Percentiles rank a stretch among this genome's conserved stretches.
phyloP scores from a whole-genome alignment of 306 rosid genomes.

The Dalbergia cochinchinensis region DNA sequence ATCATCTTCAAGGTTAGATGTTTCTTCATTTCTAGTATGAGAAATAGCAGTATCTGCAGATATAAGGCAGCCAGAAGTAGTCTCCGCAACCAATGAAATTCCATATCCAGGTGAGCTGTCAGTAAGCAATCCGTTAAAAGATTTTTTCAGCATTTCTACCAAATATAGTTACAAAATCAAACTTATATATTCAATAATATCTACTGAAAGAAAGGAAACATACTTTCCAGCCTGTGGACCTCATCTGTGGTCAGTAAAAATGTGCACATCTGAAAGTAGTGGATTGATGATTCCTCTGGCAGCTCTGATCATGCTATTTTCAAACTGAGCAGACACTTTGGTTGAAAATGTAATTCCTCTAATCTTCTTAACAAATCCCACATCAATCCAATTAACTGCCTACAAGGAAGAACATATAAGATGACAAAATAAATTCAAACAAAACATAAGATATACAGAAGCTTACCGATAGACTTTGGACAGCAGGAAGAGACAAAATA shows the following conservation, averaged over 20 bases:
- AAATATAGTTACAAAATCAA: slow-evolving; percentile 17
- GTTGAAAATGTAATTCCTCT: slow-evolving; percentile 83
- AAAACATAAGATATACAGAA: neutral
- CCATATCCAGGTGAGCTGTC: slow-evolving; percentile 95
- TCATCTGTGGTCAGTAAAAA: slow-evolving; percentile 78
- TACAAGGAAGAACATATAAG: slow-evolving; percentile 46
- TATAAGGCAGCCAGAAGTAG: slow-evolving; percentile 76
- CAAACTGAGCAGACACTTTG: slow-evolving; percentile 85
- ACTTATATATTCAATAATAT: slow-evolving; percentile 30
- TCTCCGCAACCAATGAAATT: slow-evolving; percentile 90
- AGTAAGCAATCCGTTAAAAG: slow-evolving; percentile 35
- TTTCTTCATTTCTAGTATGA: slow-evolving; percentile 60
- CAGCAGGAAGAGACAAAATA: slow-evolving; percentile 66
- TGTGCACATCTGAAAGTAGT: slow-evolving; percentile 86
- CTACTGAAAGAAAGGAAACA: slow-evolving; percentile 43
- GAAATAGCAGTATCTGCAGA: slow-evolving; percentile 85
- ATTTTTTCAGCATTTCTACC: slow-evolving; percentile 2
- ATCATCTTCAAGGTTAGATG: slow-evolving; percentile 62
- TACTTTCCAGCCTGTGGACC: slow-evolving; percentile 94
- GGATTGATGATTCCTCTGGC: slow-evolving; percentile 85
- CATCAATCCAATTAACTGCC: slow-evolving; percentile 90
- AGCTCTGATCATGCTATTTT: slow-evolving; percentile 77
- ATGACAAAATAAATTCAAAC: neutral
- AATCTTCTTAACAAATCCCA: slow-evolving; percentile 88
- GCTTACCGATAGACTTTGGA: slow-evolving; percentile 73